These are phyloP conservation scores for Auriculariales sp. DNA, from an alignment of 768 basidiomycete genomes.

Conservation along the genomic window DNA sequence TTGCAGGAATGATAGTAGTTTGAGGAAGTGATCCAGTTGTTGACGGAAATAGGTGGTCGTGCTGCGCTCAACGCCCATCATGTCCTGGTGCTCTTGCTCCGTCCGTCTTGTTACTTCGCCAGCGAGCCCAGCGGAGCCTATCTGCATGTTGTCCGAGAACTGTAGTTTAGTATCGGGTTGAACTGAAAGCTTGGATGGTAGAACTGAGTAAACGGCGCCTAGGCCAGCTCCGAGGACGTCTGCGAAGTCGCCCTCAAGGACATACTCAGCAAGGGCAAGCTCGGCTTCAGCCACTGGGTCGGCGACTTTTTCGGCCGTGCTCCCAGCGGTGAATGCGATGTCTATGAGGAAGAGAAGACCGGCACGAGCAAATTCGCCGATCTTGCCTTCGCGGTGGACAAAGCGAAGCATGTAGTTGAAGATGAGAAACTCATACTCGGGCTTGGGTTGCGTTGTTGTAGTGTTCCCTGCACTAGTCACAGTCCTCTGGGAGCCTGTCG, in stretches of 20 bases:
- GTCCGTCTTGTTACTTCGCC: conserved; percentile 26
- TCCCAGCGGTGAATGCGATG: conserved; percentile 76
- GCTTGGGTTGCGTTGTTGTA: conserved; percentile 33
- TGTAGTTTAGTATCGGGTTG: conserved; percentile 19
- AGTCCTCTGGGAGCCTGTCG: conserved; percentile 45
- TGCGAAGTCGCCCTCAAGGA: conserved; percentile 95
- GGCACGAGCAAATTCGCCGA: conserved; percentile 85
- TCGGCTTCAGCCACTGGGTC: conserved; percentile 80
- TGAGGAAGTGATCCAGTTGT: conserved; percentile 79
- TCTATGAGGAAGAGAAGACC: conserved; percentile 92
- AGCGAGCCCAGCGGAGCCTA: conserved; percentile 47
- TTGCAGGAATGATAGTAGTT: conserved; percentile 80
- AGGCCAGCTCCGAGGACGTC: conserved; percentile 90
- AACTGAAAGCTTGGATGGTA: conserved; percentile 78
- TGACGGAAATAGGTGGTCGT: conserved; percentile 59
- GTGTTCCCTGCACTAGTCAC: conserved; percentile 31
- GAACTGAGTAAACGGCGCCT: conserved; percentile 80
- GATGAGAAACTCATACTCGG: conserved; percentile 89
- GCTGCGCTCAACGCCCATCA: conserved; percentile 64
- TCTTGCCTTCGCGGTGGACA: conserved; percentile 84
- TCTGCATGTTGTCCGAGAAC: conserved; percentile 40
- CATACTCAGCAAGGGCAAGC: conserved; percentile 79
- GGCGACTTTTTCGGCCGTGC: not conserved
- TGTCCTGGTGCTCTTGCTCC: conserved; percentile 40
- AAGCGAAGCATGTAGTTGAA: conserved; percentile 94